A percentile compares a stretch with the other conserved stretches of the same genome.
These are phyloP conservation scores for Santalum album DNA, from an alignment of 164 flowering plant genomes.

Conservation along the genomic window DNA sequence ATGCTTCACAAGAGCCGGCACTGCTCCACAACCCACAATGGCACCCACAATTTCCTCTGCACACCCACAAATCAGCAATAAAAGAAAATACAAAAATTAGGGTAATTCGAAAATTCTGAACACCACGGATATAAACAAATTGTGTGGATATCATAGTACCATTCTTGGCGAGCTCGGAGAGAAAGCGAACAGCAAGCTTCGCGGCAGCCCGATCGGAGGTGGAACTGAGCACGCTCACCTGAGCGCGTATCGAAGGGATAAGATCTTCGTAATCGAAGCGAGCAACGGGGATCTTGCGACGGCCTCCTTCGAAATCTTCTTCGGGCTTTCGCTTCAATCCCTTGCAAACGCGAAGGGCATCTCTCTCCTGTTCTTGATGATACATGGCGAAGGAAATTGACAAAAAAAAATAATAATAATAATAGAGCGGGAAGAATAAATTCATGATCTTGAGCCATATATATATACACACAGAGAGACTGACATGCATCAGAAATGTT, in stretches of 20 bases:
- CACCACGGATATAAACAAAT: background rate
- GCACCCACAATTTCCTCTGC: slow-evolving; percentile 37
- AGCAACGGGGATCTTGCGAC: slow-evolving; percentile 7
- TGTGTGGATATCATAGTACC: slow-evolving; percentile 15
- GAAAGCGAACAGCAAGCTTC: slow-evolving; percentile 25
- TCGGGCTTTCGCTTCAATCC: slow-evolving; percentile 44
- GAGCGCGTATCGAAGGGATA: slow-evolving; percentile 13
- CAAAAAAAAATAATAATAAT: too few relatives aligned
- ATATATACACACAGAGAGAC: too few relatives aligned
- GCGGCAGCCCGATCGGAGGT: slow-evolving; percentile 34
- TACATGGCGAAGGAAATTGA: too few relatives aligned
- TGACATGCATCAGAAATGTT: too few relatives aligned
- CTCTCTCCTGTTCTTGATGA: background rate
- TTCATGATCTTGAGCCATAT: too few relatives aligned
- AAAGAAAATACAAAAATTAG: background rate
- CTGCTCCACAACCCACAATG: slow-evolving; percentile 42
- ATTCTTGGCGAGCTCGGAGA: slow-evolving; percentile 42
- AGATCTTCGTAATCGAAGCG: slow-evolving; percentile 16
- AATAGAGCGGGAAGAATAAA: too few relatives aligned
- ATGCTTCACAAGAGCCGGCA: slow-evolving; percentile 35
- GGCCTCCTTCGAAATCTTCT: slow-evolving; percentile 18
- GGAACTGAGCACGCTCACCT: slow-evolving; percentile 26
- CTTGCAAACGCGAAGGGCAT: slow-evolving; percentile 11
- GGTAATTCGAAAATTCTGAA: background rate
- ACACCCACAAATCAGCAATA: slow-evolving; percentile 2